Base-by-base conservation (phyloP, 331 rosid genomes). In the Cydonia oblonga region DNA sequence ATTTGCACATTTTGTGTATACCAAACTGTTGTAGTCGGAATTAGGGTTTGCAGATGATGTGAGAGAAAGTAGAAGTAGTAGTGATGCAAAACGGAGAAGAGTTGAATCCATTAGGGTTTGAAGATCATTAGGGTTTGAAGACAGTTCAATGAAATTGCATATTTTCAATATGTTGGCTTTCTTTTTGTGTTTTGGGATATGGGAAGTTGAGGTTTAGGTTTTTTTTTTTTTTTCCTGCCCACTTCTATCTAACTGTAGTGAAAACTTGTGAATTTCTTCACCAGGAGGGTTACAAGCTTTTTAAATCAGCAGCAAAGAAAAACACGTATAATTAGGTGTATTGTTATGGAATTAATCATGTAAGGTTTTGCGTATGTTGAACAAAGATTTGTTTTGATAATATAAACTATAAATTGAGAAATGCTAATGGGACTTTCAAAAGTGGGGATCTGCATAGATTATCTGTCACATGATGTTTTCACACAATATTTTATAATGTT, bases 1-100 rank as follows among this genome's bases (percentile, higher is more conserved):
- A 35, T 30, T 79, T 62, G 89, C 64, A 33, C 96, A 92, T 28
- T 64, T 77, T 46, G 79, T 87, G 90, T 80, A 92, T 5, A 88
- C 75, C 30, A 88, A 83, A 63, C 85, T 18, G 59, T n/a, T 77
- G 51, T 71, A 52, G 73, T 83, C 80, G 59, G 93, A 62, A 30
- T 62, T 18, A 61, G 89, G 66, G 64, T 53, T 62, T 13, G 75
- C 75, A 75, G 64, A 73, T 35, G 75, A 77, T 4, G 6, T 5
- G 20, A 76, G 63, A 12, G 74, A 75, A 65, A 79, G 52, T 5
- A 62, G 8, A 2, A 26, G 62, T 57, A 23, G 35, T 24, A 54
- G 65, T 13, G 65, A 11, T 32, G 71, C 46, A 44, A 64, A 65
- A 82, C 71, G 28, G 69, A 59, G 62, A 52, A 74, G 14, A 10